These are phyloP conservation scores for Calonectria pteridis DNA, from an alignment of 2,329 filamentous ascomycete species.

Conservation along the genomic window DNA sequence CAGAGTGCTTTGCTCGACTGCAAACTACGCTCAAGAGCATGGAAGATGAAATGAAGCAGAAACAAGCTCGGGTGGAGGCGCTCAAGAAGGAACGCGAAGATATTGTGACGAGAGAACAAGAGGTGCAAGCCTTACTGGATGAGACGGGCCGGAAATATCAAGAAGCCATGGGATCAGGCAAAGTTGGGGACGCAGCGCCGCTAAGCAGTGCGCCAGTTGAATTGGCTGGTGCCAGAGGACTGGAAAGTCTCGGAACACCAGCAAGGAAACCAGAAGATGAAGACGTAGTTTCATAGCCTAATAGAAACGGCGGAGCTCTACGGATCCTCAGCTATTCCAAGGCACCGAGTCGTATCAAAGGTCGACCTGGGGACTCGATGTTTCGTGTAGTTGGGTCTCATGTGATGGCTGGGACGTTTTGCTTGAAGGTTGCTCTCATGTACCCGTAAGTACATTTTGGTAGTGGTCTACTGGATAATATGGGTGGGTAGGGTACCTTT, in stretches of 20 bases:
- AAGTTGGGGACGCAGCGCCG: conserved; percentile 29
- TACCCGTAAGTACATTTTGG: neutral
- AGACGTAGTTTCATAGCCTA: conserved; percentile 21
- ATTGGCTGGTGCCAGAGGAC: conserved; percentile 48
- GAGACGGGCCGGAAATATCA: conserved; percentile 79
- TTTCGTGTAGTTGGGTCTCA: neutral
- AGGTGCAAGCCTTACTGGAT: conserved; percentile 84
- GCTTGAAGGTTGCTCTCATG: neutral
- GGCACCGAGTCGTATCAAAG: neutral
- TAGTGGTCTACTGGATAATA: neutral
- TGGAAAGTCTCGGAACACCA: conserved; percentile 52
- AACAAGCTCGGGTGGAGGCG: conserved; percentile 73
- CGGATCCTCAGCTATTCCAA: neutral
- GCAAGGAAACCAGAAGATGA: conserved; percentile 42
- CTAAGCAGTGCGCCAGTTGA: conserved; percentile 34
- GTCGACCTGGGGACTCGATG: neutral
- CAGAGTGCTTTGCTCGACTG: conserved; percentile 74
- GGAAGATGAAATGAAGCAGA: conserved; percentile 71
- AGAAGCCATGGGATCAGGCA: conserved; percentile 54
- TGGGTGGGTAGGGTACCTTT: too few species aligned
- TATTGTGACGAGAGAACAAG: conserved; percentile 76
- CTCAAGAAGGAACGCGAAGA: conserved; percentile 77
- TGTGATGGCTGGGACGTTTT: neutral
- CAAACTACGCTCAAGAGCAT: conserved; percentile 72
- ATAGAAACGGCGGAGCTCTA: neutral